Evolutionary conservation across 352 stramenopile species (phyloP).

Genomic region (Phytopythium delawarense): DNA sequence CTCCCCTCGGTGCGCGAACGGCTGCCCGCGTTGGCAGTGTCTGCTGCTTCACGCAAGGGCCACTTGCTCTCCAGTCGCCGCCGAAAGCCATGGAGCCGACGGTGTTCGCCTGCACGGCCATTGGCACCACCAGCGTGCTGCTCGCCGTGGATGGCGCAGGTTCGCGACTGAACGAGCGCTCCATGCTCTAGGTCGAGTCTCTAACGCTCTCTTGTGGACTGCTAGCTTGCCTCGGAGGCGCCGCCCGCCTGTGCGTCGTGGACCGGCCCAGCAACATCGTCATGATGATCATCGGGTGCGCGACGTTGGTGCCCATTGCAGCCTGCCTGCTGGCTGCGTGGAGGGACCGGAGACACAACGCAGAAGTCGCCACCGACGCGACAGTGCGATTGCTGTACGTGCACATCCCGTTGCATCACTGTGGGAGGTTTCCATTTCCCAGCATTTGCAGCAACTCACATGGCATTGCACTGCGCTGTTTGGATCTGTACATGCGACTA

Average conservation of each 20-base stretch:
- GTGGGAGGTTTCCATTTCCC: neutral
- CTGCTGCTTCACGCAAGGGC: neutral
- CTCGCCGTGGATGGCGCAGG: conserved; percentile 39
- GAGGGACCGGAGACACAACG: conserved; percentile 20
- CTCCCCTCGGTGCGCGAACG: neutral
- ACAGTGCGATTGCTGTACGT: conserved; percentile 38
- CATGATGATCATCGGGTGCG: conserved; percentile 49
- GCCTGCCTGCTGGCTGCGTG: conserved; percentile 33
- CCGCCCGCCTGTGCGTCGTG: conserved; percentile 34
- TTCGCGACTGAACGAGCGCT: conserved; percentile 9
- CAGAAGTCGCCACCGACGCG: conserved; percentile 10
- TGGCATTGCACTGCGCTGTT: neutral
- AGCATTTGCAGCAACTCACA: neutral
- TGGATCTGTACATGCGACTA: neutral
- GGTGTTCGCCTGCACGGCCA: conserved; percentile 46
- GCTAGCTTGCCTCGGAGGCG: conserved; percentile 29
- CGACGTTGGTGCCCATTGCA: conserved; percentile 38
- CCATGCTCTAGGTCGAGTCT: neutral
- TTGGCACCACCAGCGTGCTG: conserved; percentile 36
- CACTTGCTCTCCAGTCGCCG: neutral
- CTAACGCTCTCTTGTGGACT: neutral
- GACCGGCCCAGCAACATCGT: conserved; percentile 45
- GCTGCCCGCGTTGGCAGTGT: neutral
- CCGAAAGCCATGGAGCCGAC: conserved; percentile 39
- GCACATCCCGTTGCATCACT: neutral